These are phyloP conservation scores for Globisporangium nodosum DNA, from an alignment of 352 stramenopile genomes.

Conservation along the genomic window DNA sequence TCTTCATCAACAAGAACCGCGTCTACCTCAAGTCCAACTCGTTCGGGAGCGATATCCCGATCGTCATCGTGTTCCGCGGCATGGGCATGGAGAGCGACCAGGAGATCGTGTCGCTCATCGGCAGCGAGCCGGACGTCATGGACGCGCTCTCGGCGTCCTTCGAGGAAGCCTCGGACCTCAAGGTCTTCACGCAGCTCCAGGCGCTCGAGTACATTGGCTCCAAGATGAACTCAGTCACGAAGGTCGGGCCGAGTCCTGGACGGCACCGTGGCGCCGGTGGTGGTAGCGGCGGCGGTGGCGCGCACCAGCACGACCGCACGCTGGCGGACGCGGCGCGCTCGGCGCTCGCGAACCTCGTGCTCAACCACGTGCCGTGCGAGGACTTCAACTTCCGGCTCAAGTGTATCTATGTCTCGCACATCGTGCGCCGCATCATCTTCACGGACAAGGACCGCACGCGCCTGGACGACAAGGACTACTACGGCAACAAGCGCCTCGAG, in stretches of 20 bases:
- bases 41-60: slow-evolving; percentile 95
- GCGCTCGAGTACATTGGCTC: slow-evolving; percentile 96
- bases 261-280: slow-evolving; percentile 28
- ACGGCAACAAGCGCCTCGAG: slow-evolving; percentile 99
- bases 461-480: slow-evolving; percentile 99
- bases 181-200: slow-evolving; percentile 94
- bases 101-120: slow-evolving; percentile 97
- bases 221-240: slow-evolving; percentile 90
- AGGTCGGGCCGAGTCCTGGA: slow-evolving; percentile 36
- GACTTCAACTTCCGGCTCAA: slow-evolving; percentile 98
- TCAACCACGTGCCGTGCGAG: slow-evolving; percentile 98
- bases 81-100: slow-evolving; percentile 98
- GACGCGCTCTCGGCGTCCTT: slow-evolving; percentile 94
- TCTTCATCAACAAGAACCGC: slow-evolving; percentile 95
- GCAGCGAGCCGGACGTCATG: slow-evolving; percentile 91
- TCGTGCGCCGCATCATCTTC: slow-evolving; percentile 90
- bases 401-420: slow-evolving; percentile 97
- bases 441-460: slow-evolving; percentile 85
- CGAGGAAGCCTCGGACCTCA: slow-evolving; percentile 93
- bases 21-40: slow-evolving; percentile 99
- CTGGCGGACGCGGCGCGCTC: slow-evolving; percentile 95
- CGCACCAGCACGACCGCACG: slow-evolving; percentile 41
- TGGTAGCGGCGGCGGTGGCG: slow-evolving; percentile 9
- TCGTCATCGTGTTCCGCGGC: slow-evolving; percentile 95
- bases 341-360: slow-evolving; percentile 96